phyloP scores from a whole-genome alignment of 169 alveolate genomes.

The Plasmodium vivax region DNA sequence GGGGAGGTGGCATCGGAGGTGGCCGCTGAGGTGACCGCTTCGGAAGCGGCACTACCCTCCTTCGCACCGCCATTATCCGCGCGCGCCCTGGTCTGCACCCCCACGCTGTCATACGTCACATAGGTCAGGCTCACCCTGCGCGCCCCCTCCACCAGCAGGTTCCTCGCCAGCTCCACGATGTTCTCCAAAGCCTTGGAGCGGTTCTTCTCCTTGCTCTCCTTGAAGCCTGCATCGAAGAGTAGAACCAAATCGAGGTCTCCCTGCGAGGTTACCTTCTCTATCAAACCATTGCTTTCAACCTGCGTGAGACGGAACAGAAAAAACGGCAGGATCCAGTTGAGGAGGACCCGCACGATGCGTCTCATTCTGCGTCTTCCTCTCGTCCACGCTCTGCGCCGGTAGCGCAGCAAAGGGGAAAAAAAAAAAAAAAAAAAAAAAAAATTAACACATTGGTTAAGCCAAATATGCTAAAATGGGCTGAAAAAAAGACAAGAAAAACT shows the following conservation, averaged over 20 bases:
- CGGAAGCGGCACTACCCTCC: too few relatives aligned
- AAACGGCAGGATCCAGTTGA: neutral
- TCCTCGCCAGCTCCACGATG: conserved; percentile 8
- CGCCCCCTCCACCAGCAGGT: neutral
- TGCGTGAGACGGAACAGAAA: neutral
- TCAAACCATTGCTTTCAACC: neutral
- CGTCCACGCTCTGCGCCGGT: neutral
- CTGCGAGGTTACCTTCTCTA: conserved; percentile 7
- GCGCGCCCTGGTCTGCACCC: neutral
- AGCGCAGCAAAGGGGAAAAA: neutral
- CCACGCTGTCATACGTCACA: conserved; percentile 24
- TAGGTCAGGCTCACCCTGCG: conserved; percentile 4
- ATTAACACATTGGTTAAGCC: neutral
- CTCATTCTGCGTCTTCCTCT: neutral
- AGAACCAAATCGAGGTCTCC: conserved; percentile 62
- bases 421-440: neutral
- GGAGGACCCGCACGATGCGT: neutral
- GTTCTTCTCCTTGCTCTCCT: neutral
- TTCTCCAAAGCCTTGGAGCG: neutral
- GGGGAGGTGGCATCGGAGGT: too few relatives aligned
- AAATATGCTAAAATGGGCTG: neutral
- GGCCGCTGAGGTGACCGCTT: too few relatives aligned
- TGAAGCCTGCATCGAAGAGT: conserved; percentile 10
- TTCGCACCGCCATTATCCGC: neutral
- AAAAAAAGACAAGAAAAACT: neutral